Evolutionary conservation across 225 moss, liverwort and hornwort genomes (phyloP), one percentile per base, ranked within the genome.

Genomic region (Sphagnum tenellum): DNA sequence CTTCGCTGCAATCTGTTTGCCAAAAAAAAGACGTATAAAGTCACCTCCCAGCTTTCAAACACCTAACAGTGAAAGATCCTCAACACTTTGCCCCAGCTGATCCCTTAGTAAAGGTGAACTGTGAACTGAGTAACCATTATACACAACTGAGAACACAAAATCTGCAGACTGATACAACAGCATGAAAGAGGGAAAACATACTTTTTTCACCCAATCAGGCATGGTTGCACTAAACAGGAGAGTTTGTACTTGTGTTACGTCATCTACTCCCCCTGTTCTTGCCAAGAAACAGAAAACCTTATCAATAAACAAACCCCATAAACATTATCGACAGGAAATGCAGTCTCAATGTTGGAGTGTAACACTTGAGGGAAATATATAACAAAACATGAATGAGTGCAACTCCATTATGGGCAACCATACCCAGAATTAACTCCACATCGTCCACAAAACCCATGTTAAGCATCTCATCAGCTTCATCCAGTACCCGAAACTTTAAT

Each of bases 371-470:
- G 29, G 29, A 29, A 29, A 29, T 29, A 29, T 29, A 29, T 29
- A 29, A 29, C 29, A 29, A 29, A 29, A 29, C 29, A 29, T 29
- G 29, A 29, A 29, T 29, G 29, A 29, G 29, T 29, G 29, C 29
- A 29, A 1, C 29, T 29, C 29, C 29, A 29, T 29, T 29, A 29
- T 29, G 29, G 0, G 29, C 29, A 29, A 29, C 29, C 60, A 50
- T 64, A 85, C 81, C 82, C 9, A 85, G 84, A 70, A 98, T 98
- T 46, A 72, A 72, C 79, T 98, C 93, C 57, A 98, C 93, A 12
- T 93, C 96, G 46, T 93, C 93, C 54, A 98, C 96, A 49, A 93
- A 98, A 0, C 96, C 93, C 96, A 93, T 98, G 76, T 98, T 98
- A 64, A 93, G 67, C 93, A 93, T 98, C 75, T 93, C 96, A 64